phyloP scores from a whole-genome alignment of 2,329 filamentous ascomycete species.

The Penicillium corylophilum region DNA sequence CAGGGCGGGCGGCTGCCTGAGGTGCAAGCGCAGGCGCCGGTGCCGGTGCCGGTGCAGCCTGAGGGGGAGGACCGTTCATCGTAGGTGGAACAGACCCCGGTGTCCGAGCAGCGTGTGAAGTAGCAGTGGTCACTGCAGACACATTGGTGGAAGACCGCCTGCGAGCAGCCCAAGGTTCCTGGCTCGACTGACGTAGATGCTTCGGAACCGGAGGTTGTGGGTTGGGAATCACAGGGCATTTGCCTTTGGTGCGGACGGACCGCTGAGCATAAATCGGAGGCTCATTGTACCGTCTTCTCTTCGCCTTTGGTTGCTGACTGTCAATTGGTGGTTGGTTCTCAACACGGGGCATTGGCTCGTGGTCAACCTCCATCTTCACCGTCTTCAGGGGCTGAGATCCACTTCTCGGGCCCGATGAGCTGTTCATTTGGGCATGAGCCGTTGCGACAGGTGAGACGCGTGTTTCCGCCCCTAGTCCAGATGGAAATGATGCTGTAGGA shows the following conservation, averaged over 20 bases:
- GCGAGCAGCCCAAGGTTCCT: constrained; percentile 24
- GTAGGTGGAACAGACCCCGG: constrained; percentile 21
- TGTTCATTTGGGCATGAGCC: constrained; percentile 25
- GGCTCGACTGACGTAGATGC: constrained; percentile 25
- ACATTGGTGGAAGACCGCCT: constrained; percentile 21
- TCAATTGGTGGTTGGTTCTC: constrained; percentile 32
- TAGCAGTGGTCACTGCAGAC: constrained; percentile 11
- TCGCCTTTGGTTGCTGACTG: constrained; percentile 46
- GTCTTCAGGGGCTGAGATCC: constrained; percentile 24
- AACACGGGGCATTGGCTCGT: constrained; percentile 15
- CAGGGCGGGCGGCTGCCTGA: constrained; percentile 1
- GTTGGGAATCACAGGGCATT: constrained; percentile 42
- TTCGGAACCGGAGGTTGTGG: constrained; percentile 35
- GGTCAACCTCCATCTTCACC: constrained; percentile 28
- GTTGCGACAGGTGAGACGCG: constrained; percentile 14
- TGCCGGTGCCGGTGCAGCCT: constrained; percentile 4
- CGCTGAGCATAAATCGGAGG: constrained; percentile 53
- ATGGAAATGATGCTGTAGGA: constrained; percentile 17
- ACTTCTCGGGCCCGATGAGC: constrained; percentile 24
- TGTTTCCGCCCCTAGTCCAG: constrained; percentile 16
- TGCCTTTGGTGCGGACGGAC: constrained; percentile 42
- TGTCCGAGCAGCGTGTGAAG: constrained; percentile 15
- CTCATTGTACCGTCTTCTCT: constrained; percentile 52
- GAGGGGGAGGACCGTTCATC: constrained; percentile 30
- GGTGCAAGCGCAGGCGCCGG: not conserved